Base-by-base conservation (phyloP, 2,329 filamentous ascomycete species). In the Cladophialophora carrionii region DNA sequence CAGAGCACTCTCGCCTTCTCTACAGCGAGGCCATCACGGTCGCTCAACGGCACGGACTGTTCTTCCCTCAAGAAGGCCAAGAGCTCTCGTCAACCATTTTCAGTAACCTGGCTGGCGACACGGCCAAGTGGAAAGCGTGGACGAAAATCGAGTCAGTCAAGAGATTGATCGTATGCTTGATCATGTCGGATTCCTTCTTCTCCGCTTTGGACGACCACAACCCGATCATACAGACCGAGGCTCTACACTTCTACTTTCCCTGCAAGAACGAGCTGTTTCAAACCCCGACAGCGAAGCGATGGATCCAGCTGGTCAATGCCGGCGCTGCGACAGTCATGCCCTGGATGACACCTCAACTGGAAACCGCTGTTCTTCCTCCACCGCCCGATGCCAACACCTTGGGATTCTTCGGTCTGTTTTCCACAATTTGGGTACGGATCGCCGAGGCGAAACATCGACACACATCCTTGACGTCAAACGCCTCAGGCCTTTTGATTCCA, bases 121-220 rank as follows among this genome's bases (percentile, higher is more conserved):
- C 12, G n/a, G 53, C 22, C 24, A 57, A 26, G 20, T 65, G 63
- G 63, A 65, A 51, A 52, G 49, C 63, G 9, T 65, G 63, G 63
- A 55, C 57, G 9, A 57, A 57, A 17, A 55, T 65, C 24, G 63
- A 65, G 48, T 61, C 57, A 1, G 52, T 49, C 57, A 65, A 65
- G 22, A 29, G 63, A 43, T 22, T 65, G 57, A 61, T 65, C 12
- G 31, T 65, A 9, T 51, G 57, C 29, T 32, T 65, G 26, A 57
- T 65, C 5, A 56, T 61, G 57, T 51, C 57, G 7, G 63, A 65
- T 41, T 57, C 57, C 7, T 61, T 52, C 41, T 61, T 54, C 51
- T 46, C 63, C 1, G n/a, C 24, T 20, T 9, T 61, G 9, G 49
- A 55, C 20, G 57, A 60, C 46, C 56, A 53, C 26, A 52, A 22